Conservation (phyloP, 2,329 filamentous ascomycete species). For the Beauveria rudraprayagi region DNA sequence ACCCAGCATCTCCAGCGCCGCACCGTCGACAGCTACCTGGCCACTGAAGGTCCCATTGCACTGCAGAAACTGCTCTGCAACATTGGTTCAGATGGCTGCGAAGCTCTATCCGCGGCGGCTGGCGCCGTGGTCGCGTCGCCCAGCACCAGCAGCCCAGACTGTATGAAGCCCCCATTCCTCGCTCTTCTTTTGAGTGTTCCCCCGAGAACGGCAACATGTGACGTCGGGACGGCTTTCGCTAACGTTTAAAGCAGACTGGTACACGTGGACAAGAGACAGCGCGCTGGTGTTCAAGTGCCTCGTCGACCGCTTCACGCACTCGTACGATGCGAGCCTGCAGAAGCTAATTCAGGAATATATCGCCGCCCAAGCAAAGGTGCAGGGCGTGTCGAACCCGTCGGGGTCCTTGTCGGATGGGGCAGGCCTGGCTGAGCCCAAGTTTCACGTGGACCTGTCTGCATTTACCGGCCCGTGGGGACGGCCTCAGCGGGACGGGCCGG, state of each 20-base stretch:
- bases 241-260: constrained; percentile 49
- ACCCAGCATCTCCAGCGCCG: constrained; percentile 23
- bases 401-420: constrained; percentile 44
- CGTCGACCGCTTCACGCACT: constrained; percentile 54
- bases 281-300: constrained; percentile 62
- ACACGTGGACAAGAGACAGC: constrained; percentile 71
- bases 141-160: constrained; percentile 44
- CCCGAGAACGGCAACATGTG: too few species aligned
- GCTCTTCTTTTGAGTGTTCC: too few species aligned
- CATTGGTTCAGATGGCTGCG: constrained; percentile 47
- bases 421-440: constrained; percentile 67
- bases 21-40: constrained; percentile 45
- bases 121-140: constrained; percentile 52
- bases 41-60: constrained; percentile 43
- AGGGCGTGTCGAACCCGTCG: constrained; percentile 61
- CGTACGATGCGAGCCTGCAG: constrained; percentile 51
- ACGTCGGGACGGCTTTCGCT: neutral
- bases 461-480: constrained; percentile 68
- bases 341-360: constrained; percentile 60
- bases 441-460: constrained; percentile 52
- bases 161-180: constrained; percentile 29
- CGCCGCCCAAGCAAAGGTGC: constrained; percentile 55
- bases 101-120: constrained; percentile 36
- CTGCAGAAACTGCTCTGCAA: constrained; percentile 48
- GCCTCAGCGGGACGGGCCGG: constrained; percentile 72